These are phyloP conservation scores for Nitzschia inconspicua DNA, from an alignment of 108 stramenopile genomes.

Conservation along the genomic window DNA sequence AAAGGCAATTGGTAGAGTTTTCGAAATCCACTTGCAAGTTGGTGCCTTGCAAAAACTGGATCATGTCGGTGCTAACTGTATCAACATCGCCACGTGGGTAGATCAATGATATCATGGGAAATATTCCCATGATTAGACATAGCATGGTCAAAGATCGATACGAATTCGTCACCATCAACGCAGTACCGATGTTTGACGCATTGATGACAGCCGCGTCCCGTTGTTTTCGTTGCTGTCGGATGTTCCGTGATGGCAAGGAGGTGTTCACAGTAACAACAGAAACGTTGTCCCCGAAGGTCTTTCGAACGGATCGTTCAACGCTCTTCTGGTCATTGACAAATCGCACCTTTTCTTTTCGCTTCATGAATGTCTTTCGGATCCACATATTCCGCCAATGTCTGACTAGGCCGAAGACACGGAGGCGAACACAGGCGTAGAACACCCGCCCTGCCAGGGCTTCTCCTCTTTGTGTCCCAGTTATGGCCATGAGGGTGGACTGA, in stretches of 20 bases:
- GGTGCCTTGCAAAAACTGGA: constrained; percentile 57
- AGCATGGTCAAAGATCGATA: constrained; percentile 57
- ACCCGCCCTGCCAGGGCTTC: constrained; percentile 37
- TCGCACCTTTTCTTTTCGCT: constrained; percentile 25
- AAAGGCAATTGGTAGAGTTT: constrained; percentile 35
- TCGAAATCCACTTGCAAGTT: constrained; percentile 42
- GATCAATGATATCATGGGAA: constrained; percentile 48
- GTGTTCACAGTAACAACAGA: not conserved
- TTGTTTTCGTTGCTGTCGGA: constrained; percentile 17
- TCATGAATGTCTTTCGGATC: constrained; percentile 55
- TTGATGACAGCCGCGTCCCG: constrained; percentile 59
- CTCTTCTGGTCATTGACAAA: constrained; percentile 12
- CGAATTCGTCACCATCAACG: constrained; percentile 72
- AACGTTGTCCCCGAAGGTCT: not conserved
- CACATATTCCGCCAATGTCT: constrained; percentile 84
- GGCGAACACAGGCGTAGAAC: constrained; percentile 37
- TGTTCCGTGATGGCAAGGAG: not conserved
- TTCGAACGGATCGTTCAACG: not conserved
- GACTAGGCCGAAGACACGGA: constrained; percentile 77
- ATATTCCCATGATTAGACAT: constrained; percentile 24
- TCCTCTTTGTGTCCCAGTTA: constrained; percentile 20
- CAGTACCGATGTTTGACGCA: constrained; percentile 83
- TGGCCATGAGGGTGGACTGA: constrained; percentile 19
- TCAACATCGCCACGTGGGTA: constrained; percentile 26
- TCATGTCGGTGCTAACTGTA: constrained; percentile 29